Base-by-base conservation (phyloP, 2,329 filamentous ascomycete species). In the Calonectria leucothoes region DNA sequence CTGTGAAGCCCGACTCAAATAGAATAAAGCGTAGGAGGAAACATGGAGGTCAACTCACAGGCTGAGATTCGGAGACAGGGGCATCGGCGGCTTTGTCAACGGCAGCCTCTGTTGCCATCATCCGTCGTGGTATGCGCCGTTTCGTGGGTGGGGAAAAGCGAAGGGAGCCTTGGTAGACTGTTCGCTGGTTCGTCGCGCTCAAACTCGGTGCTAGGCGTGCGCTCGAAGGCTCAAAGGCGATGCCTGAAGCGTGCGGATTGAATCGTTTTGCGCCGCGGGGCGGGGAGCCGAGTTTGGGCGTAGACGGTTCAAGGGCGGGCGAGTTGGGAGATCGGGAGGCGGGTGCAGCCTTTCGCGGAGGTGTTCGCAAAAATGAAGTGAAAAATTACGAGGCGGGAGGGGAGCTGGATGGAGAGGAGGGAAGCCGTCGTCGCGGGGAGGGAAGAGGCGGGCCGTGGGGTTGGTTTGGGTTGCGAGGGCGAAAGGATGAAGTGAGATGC, bases 31-130 rank as follows among this genome's bases (percentile, higher is more conserved):
- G 35, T 14, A 23, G 35, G 27, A 35, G 48, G 27, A 39, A 35
- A n/a, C n/a, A 27, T 33, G 48, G 65, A 73, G 51, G 63, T 17
- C 66, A 69, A 85, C 87, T 85, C 79, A 89, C 88, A 80, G 84
- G 84, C 82, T 86, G 84, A 78, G 85, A 80, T 79, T 86, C 84
- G 81, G 85, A 85, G 82, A 86, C 83, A 86, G 87, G 86, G 85
- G 87, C 88, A 88, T 89, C 88, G 84, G 87, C 87, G 84, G 86
- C 85, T 85, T 85, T 88, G 81, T 88, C 85, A 83, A 87, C 85
- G 82, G 87, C 86, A 86, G 88, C 87, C 89, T 90, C 90, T 88
- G 89, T 89, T 88, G 90, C 90, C 90, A 92, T 92, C 89, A 90
- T 92, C 89, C 89, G 89, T 88, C 84, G 85, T 86, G 82, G 80